A percentile compares a stretch with the other conserved stretches of the same genome.
These are phyloP conservation scores for Neopestalotiopsis sp. DNA, from an alignment of 2,329 filamentous ascomycete species.

Conservation along the genomic window DNA sequence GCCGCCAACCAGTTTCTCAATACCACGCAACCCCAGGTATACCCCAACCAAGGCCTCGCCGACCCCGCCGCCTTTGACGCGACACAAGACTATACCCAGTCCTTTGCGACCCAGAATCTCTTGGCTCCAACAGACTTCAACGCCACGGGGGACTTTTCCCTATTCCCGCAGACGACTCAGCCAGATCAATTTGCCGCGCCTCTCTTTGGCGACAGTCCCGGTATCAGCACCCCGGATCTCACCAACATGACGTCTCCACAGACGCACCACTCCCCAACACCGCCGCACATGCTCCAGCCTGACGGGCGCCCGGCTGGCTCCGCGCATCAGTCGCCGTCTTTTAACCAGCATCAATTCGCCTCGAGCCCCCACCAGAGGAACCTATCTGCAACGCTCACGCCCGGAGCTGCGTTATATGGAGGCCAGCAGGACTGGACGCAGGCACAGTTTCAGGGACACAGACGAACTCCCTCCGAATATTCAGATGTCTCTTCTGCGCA, in stretches of 20 bases:
- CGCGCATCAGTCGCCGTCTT: slow-evolving; percentile 61
- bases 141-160: slow-evolving; percentile 60
- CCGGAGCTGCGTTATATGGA: slow-evolving; percentile 60
- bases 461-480: slow-evolving; percentile 86
- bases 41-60: slow-evolving; percentile 47
- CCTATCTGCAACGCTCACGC: slow-evolving; percentile 54
- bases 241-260: slow-evolving; percentile 61
- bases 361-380: slow-evolving; percentile 59
- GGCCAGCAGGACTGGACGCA: slow-evolving; percentile 61
- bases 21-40: slow-evolving; percentile 52
- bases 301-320: slow-evolving; percentile 56
- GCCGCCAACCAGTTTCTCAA: slow-evolving; percentile 52
- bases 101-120: slow-evolving; percentile 49
- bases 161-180: slow-evolving; percentile 63
- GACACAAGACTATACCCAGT: slow-evolving; percentile 39
- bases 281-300: slow-evolving; percentile 58
- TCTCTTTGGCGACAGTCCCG: slow-evolving; percentile 57
- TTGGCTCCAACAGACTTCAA: slow-evolving; percentile 54
- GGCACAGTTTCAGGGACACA: slow-evolving; percentile 77
- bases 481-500: slow-evolving; percentile 89
- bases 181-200: slow-evolving; percentile 64
- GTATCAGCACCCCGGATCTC: slow-evolving; percentile 52
- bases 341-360: slow-evolving; percentile 61
- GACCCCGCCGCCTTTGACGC: slow-evolving; percentile 39
- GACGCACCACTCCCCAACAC: slow-evolving; percentile 60